phyloP scores from a whole-genome alignment of 2,329 filamentous ascomycete genomes.

The Beauveria pseudobassiana region DNA sequence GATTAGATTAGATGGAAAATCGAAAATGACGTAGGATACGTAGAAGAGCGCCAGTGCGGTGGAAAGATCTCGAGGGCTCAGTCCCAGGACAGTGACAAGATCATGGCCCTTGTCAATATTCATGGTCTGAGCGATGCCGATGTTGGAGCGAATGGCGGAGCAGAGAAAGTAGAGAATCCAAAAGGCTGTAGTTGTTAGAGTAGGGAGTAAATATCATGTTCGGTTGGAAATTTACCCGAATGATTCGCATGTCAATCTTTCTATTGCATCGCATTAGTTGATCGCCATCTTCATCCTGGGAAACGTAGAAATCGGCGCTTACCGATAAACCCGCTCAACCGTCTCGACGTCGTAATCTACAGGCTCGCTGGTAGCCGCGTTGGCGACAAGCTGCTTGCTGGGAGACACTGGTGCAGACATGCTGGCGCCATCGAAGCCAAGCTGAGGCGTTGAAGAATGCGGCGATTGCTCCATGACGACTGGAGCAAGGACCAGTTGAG shows the following conservation, averaged over 20 bases:
- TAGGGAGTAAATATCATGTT: no score
- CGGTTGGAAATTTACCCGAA: constrained; percentile 35
- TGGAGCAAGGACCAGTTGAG: background rate
- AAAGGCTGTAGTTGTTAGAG: constrained; percentile 49
- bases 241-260: constrained; percentile 52
- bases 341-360: constrained; percentile 42
- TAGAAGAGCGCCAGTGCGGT: constrained; percentile 85
- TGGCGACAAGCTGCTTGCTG: background rate
- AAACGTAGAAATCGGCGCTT: background rate
- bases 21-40: constrained; percentile 84
- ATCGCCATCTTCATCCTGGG: background rate
- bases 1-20: constrained; percentile 78
- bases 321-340: constrained; percentile 48
- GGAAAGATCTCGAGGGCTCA: constrained; percentile 70
- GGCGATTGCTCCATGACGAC: background rate
- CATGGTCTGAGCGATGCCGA: constrained; percentile 93
- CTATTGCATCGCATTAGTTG: constrained; percentile 17
- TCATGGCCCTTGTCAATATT: constrained; percentile 65
- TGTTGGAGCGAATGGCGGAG: constrained; percentile 85
- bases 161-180: constrained; percentile 89
- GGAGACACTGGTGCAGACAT: background rate
- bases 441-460: background rate
- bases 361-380: background rate
- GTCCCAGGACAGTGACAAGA: constrained; percentile 60
- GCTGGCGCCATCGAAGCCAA: constrained; percentile 1